Base-by-base conservation (phyloP, 2,329 filamentous ascomycete genomes). In the Claviceps humidiphila region DNA sequence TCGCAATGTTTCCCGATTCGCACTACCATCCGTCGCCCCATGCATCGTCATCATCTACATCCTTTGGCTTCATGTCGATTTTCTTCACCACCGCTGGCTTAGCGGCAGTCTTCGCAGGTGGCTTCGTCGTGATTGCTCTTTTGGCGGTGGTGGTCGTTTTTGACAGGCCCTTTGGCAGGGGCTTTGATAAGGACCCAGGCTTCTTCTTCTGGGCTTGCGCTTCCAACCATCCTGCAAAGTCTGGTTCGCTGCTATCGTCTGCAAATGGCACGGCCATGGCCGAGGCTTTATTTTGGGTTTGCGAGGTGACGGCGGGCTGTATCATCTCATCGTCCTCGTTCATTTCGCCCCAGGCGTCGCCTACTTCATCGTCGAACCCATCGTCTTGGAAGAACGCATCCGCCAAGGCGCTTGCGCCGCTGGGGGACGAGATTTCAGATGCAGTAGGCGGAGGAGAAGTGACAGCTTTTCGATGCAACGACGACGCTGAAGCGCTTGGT, bases 181-280 rank as follows among this genome's bases (percentile, higher is more conserved):
- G 71, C 58, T 87, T 93, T 43, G 63, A 50, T 54, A 34, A 34
- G 2, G 66, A 61, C 1, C 65, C 64, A 11, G 75, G 75, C 71
- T 94, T 96, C 56, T 95, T 96, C 56, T 85, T 80, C 56, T 84
- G 77, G 5, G 85, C 81, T 64, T 96, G 89, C 13, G 90, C 89
- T 13, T 88, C 89, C 22, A 97, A 69, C 90, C 93, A 97, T 5
- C 89, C 90, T 5, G 89, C 91, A 67, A 98, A 97, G 66, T 97
- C 93, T 0, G 91, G 91, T 66, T 98, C 53, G 24, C 42, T 49
- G 34, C 42, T 91, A 26, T 86, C 82, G 59, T 95, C 89, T 54
- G 91, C 87, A 57, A 85, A 91, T 0, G 84, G 76, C 6, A 76
- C 70, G 34, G 68, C 60, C 5, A 64, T 64, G 7, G 61, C 60